Conservation (phyloP, 768 basidiomycete genomes). For the Podaxis sp. region DNA sequence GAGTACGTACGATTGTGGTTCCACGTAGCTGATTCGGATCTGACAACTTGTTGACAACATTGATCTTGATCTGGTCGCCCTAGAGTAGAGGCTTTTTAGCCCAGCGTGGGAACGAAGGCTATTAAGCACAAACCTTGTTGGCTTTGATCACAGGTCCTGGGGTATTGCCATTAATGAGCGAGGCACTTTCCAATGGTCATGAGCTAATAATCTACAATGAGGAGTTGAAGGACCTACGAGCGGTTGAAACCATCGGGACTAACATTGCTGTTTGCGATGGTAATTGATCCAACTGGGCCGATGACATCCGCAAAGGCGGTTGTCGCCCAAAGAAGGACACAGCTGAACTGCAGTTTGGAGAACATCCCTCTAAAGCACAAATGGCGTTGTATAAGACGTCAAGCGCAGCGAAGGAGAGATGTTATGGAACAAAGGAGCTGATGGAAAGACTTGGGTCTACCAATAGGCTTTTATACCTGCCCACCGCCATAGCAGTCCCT, state of each 20-base stretch:
- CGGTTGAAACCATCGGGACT: conserved; percentile 12
- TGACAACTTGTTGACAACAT: conserved; percentile 41
- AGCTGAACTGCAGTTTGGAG: background rate
- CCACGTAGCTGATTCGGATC: conserved; percentile 43
- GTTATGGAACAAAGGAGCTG: background rate
- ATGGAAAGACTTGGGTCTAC: too few species aligned
- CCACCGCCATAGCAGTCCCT: background rate
- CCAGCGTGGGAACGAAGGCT: too few species aligned
- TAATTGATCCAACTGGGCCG: conserved; percentile 4
- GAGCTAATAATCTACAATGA: background rate
- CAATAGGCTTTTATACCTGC: background rate
- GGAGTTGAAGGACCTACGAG: conserved; percentile 6
- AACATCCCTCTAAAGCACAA: background rate
- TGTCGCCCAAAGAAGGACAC: background rate
- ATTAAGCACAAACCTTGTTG: conserved; percentile 6
- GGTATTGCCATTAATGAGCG: conserved; percentile 6
- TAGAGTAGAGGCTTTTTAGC: background rate
- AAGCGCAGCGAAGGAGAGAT: background rate
- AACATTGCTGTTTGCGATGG: conserved; percentile 3
- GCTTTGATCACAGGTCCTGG: conserved; percentile 14
- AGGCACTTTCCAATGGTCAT: background rate
- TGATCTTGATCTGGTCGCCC: conserved; percentile 39
- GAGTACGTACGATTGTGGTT: conserved; percentile 41
- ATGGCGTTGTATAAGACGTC: background rate
- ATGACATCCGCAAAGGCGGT: background rate